These are phyloP conservation scores for Fraxinus floribunda DNA, from an alignment of 305 asterid species.

Conservation along the genomic window DNA sequence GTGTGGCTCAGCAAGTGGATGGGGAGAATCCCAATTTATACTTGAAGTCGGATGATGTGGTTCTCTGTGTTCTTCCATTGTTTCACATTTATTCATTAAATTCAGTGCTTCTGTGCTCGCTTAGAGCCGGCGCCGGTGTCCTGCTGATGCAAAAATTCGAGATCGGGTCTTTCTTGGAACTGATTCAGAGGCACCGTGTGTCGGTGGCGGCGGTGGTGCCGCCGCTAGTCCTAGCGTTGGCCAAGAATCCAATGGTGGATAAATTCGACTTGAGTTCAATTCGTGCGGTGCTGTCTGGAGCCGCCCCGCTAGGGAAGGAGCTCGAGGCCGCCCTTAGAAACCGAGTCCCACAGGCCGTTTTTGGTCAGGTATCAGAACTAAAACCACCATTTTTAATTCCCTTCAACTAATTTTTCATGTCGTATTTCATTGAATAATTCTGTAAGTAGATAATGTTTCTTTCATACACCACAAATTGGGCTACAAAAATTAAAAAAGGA, in stretches of 20 bases:
- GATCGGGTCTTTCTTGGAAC: conserved; percentile 55
- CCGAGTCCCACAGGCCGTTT: conserved; percentile 71
- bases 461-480: background rate
- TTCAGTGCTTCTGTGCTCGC: conserved; percentile 59
- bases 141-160: conserved; percentile 71
- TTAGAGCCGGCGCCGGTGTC: conserved; percentile 67
- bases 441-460: background rate
- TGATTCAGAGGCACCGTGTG: conserved; percentile 62
- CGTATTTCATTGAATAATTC: background rate
- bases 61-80: conserved; percentile 68
- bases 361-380: conserved; percentile 56
- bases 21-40: conserved; percentile 72
- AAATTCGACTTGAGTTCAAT: conserved; percentile 67
- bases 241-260: conserved; percentile 72
- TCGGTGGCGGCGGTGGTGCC: conserved; percentile 89
- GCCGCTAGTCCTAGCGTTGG: conserved; percentile 74
- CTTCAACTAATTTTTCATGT: conserved; percentile 14
- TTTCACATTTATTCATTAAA: conserved; percentile 69
- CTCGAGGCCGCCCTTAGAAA: conserved; percentile 59
- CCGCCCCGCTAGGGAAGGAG: conserved; percentile 89
- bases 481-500: too few relatives aligned
- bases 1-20: conserved; percentile 78
- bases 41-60: conserved; percentile 54
- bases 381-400: conserved; percentile 3
- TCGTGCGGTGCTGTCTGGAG: conserved; percentile 71